phyloP scores from a whole-genome alignment of 805 yeast genomes.

The Yamadazyma paraphyllophila region DNA sequence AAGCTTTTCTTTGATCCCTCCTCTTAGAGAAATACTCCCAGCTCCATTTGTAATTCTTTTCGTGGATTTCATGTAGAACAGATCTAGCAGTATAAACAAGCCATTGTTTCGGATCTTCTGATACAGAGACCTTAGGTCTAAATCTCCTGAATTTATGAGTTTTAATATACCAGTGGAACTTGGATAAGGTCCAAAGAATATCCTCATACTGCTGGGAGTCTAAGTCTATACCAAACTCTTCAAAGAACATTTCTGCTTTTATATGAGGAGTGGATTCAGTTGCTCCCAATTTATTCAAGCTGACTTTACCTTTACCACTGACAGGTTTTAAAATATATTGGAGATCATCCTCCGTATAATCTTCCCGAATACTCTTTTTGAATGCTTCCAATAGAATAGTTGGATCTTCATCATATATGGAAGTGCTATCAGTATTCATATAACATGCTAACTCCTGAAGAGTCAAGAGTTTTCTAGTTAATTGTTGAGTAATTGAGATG shows the following conservation, averaged over 20 bases:
- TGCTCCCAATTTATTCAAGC: slow-evolving; percentile 75
- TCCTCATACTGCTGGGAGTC: slow-evolving; percentile 85
- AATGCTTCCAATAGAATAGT: slow-evolving; percentile 50
- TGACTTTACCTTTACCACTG: slow-evolving; percentile 79
- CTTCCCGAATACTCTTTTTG: slow-evolving; percentile 10
- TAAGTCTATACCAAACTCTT: slow-evolving; percentile 83
- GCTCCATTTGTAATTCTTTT: slow-evolving; percentile 75
- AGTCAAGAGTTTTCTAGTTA: slow-evolving; percentile 75
- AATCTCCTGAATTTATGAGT: slow-evolving; percentile 71
- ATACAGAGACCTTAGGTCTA: slow-evolving; percentile 57
- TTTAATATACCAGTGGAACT: slow-evolving; percentile 72
- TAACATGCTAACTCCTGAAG: slow-evolving; percentile 74
- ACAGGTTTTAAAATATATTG: slow-evolving; percentile 82
- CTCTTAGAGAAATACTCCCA: slow-evolving; percentile 79
- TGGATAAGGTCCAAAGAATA: slow-evolving; percentile 75
- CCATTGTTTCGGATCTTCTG: slow-evolving; percentile 78
- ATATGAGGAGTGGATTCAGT: slow-evolving; percentile 68
- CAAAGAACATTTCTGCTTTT: slow-evolving; percentile 72
- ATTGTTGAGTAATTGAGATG: slow-evolving; percentile 62
- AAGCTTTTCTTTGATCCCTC: slow-evolving; percentile 67
- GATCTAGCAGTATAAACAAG: slow-evolving; percentile 75
- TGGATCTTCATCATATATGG: slow-evolving; percentile 48
- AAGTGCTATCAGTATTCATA: slow-evolving; percentile 69
- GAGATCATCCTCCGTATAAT: slow-evolving; percentile 15
- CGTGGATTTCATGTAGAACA: slow-evolving; percentile 77